Percentiles rank a stretch among this genome's conserved stretches.
Evolutionary conservation across 192 early-diverging fungal species (phyloP).

Genomic region (Allomyces macrogynus): DNA sequence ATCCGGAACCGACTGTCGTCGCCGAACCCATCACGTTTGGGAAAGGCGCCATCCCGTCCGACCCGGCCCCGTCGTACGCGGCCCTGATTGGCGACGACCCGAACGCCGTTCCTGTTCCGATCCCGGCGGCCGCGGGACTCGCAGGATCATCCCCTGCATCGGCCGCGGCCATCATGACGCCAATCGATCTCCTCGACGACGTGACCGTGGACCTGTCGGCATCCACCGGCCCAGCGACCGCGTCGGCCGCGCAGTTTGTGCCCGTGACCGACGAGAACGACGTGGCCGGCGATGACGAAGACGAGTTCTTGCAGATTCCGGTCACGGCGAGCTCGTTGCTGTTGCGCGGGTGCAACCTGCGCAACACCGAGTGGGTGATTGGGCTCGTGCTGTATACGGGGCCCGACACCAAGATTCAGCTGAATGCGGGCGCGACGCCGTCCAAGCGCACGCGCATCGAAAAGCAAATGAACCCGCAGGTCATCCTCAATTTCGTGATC

Average conservation of each 20-base stretch:
- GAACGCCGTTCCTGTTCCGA: too few species aligned
- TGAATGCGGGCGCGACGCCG: constrained; percentile 81
- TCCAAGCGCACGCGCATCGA: constrained; percentile 81
- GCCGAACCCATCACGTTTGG: background rate
- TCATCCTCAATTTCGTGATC: constrained; percentile 57
- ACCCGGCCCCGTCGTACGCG: background rate
- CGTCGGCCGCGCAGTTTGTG: constrained; percentile 29
- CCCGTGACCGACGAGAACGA: constrained; percentile 50
- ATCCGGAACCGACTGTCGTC: constrained; percentile 10
- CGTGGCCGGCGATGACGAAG: background rate
- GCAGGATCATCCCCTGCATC: background rate
- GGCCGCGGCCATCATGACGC: background rate
- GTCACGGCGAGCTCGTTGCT: constrained; percentile 59
- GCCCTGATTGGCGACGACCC: background rate
- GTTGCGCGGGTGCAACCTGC: constrained; percentile 73
- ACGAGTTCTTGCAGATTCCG: constrained; percentile 23
- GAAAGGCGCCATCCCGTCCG: background rate
- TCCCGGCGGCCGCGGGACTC: too few species aligned
- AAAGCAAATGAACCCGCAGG: constrained; percentile 76
- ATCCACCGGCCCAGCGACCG: constrained; percentile 2
- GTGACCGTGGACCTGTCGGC: background rate
- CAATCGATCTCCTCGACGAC: constrained; percentile 1
- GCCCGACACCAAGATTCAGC: constrained; percentile 86
- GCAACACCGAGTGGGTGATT: constrained; percentile 79
- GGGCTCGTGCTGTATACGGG: constrained; percentile 79